Evolutionary conservation across 257 asterid species (phyloP), one percentile per base, ranked within the genome.

Genomic region (Plantago major): DNA sequence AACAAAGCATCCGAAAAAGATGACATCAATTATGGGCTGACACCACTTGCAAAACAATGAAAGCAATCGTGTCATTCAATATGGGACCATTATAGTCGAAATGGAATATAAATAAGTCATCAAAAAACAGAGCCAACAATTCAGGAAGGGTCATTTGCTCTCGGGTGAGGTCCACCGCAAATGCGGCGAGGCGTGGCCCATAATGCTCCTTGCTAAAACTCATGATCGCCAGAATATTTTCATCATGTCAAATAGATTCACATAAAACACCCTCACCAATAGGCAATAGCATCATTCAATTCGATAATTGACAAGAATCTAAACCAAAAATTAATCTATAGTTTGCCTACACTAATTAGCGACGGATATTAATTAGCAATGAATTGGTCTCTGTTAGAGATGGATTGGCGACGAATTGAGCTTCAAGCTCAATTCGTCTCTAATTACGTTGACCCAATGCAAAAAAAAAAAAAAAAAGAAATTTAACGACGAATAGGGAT

Each of bases 111-210:
- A 28, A 51, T 51, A 51, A 51, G 37, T 51, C 15, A 14, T 33
- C 19, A 10, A 14, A 28, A 3, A 63, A 18, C 46, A 65, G 26
- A 13, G 18, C 63, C 67, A 30, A 62, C 50, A 72, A 67, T 42
- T 56, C 48, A 43, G 64, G 47, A 62, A 57, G 9, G 16, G 45
- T 33, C 8, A 62, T 60, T 37, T 63, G 14, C 28, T 46, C 15
- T 19, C 9, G 12, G 19, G 26, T 46, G 15, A 71, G 81, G 67
- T 30, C 70, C 76, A 70, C 33, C 11, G 11, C 58, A 52, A 71
- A 69, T 73, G 80, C 79, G 81, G 84, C 80, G 78, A 42, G 60
- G 63, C 78, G 62, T 77, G 45, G 60, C 76, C 60, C 8, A 33
- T 4, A 33, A 33, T 33, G 40, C 8, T 33, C 0, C 7, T 7